Evolutionary conservation across 2,329 filamentous ascomycete species (phyloP).

Genomic region (Pseudogymnoascus sp.): DNA sequence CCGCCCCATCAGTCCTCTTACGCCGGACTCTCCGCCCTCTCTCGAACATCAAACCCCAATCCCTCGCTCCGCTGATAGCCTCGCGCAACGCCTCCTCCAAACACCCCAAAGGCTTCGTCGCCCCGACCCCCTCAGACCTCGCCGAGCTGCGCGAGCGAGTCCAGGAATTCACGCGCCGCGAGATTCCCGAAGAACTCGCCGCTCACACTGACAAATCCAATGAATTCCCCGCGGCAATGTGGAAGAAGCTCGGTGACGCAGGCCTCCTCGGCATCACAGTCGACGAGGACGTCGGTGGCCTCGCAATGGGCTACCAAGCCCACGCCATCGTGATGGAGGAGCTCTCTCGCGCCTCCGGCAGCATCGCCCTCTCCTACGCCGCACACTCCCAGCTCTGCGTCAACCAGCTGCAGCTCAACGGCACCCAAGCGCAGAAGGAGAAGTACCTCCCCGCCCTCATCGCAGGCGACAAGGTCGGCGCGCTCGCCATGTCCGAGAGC

Average conservation of each 20-base stretch:
- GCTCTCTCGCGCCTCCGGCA: slow-evolving; percentile 75
- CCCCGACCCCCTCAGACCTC: slow-evolving; percentile 43
- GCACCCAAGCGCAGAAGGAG: slow-evolving; percentile 66
- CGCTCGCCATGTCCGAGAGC: slow-evolving; percentile 90
- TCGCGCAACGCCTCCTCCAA: slow-evolving; percentile 53
- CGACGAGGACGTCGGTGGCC: slow-evolving; percentile 81
- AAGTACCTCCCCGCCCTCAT: slow-evolving; percentile 75
- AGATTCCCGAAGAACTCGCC: slow-evolving; percentile 78
- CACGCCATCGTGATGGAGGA: slow-evolving; percentile 96
- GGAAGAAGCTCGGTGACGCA: slow-evolving; percentile 85
- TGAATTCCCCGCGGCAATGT: slow-evolving; percentile 84
- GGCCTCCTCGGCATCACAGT: slow-evolving; percentile 90
- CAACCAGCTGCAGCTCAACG: slow-evolving; percentile 92
- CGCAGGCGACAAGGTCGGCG: slow-evolving; percentile 72
- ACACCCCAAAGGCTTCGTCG: slow-evolving; percentile 54
- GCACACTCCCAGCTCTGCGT: slow-evolving; percentile 95
- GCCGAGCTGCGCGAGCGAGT: slow-evolving; percentile 45
- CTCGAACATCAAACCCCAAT: neutral
- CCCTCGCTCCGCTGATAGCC: slow-evolving; percentile 10
- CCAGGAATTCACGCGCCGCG: slow-evolving; percentile 74
- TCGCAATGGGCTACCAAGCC: slow-evolving; percentile 91
- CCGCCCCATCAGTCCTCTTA: slow-evolving; percentile 1
- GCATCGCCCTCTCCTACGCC: slow-evolving; percentile 84
- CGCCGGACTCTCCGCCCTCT: slow-evolving; percentile 7
- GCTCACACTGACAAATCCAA: slow-evolving; percentile 76